Conservation (phyloP, 345 rosid genomes). For the Eucalyptus polybractea region DNA sequence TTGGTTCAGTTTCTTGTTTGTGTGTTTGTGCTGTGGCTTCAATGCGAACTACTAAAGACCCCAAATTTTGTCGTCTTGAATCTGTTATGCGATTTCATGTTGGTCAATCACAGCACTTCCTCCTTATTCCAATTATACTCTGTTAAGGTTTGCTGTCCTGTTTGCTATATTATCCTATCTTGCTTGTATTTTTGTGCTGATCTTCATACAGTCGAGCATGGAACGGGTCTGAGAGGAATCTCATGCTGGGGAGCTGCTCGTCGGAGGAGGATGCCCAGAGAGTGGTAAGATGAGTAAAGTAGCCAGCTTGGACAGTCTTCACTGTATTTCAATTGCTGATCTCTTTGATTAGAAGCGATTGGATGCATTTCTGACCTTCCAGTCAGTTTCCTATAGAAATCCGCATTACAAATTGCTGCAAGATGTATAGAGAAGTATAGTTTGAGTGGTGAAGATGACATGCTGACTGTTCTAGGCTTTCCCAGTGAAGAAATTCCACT, state of each 20-base stretch:
- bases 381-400: background rate
- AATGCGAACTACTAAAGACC: background rate
- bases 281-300: background rate
- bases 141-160: background rate
- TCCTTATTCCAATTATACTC: fast-evolving
- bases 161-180: background rate
- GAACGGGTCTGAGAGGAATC: background rate
- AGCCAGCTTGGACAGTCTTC: background rate
- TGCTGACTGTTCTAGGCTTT: background rate
- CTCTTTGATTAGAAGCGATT: background rate
- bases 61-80: background rate
- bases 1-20: background rate
- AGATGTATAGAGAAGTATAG: too few relatives aligned
- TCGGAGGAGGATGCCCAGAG: background rate
- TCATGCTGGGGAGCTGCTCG: background rate
- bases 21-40: background rate
- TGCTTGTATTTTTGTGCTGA: fast-evolving
- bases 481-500: background rate
- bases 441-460: too few relatives aligned
- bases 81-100: fast-evolving
- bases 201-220: background rate
- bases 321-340: background rate
- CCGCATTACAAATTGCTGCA: fast-evolving
- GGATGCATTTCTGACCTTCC: background rate
- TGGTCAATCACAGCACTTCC: too few relatives aligned